Evolutionary conservation across 176 grass and related monocot species (phyloP), one percentile per base, ranked within the genome.

Genomic region (Oryza glumipatula): DNA sequence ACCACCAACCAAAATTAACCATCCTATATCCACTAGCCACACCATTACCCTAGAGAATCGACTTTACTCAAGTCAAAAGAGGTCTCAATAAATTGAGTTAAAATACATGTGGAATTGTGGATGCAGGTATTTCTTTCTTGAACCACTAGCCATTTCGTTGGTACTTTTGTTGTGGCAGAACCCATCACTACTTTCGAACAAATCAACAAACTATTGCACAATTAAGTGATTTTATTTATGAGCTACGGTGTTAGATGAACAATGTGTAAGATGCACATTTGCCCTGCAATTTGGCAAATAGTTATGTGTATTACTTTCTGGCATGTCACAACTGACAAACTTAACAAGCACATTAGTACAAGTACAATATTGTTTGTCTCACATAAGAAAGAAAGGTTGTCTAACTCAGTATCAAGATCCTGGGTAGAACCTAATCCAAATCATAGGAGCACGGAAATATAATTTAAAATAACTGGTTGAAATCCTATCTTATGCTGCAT

Each of bases 41-140:
- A 71, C 6, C 47, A 39, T 58, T 30, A 26, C 46, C 65, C 69
- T 68, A 52, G 69, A 80, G 69, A 68, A 33, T 4, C 65, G 3
- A 11, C 41, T 79, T 78, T 79, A 79, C 3, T 66, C 28, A 83
- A 51, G 7, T 75, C 43, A 67, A 33, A 21, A 39, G 49, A 65
- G 47, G 12, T 75, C 39, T 36, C 24, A 66, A 28, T 32, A 51
- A 67, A 83, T 82, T 46, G 52, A 64, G 23, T 64, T 33, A 39
- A 43, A 81, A 60, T 52, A 11, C 23, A 33, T 73, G 10, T 46
- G 39, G 39, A 41, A 41, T 41, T 1, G 7, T 41, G 1, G 45
- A 73, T 19, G 36, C 39, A 82, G 49, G 32, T 46, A 41, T 82
- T 72, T 63, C 4, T 72, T 72, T 82, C n/a, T 41, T 41, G 39